A percentile compares a stretch with the other conserved stretches of the same genome.
These are phyloP conservation scores for Marsdenia floribunda DNA, from an alignment of 257 asterid genomes.

Conservation along the genomic window DNA sequence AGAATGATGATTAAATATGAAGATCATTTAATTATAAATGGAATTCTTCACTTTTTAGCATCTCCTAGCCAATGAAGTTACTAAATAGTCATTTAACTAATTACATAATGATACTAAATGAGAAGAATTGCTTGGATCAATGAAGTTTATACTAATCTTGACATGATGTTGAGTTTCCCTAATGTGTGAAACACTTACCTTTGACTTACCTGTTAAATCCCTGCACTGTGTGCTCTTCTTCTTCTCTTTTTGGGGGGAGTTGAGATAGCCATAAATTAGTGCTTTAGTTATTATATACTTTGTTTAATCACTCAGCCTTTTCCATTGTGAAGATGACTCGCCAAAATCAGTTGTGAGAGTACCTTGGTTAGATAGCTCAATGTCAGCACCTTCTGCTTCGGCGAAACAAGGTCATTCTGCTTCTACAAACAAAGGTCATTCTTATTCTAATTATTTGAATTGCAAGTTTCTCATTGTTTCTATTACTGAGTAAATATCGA, in stretches of 20 bases:
- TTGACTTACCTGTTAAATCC: background rate
- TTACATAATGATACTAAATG: background rate
- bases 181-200: background rate
- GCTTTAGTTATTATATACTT: background rate
- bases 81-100: background rate
- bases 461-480: background rate
- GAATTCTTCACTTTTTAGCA: too few species aligned
- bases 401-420: constrained; percentile 18
- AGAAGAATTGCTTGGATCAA: background rate
- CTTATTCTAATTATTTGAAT: background rate
- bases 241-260: background rate
- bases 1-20: background rate
- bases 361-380: constrained; percentile 42
- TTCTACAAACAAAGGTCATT: constrained; percentile 39
- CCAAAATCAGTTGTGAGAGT: constrained; percentile 62
- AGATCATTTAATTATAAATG: too few species aligned
- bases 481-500: background rate
- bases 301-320: background rate
- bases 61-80: too few species aligned
- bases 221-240: background rate
- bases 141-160: background rate
- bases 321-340: constrained; percentile 49
- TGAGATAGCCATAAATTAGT: background rate
- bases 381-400: constrained; percentile 40
- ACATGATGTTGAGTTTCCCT: background rate